Conservation (phyloP, 306 rosid species). For the Amphicarpaea edgeworthii region DNA sequence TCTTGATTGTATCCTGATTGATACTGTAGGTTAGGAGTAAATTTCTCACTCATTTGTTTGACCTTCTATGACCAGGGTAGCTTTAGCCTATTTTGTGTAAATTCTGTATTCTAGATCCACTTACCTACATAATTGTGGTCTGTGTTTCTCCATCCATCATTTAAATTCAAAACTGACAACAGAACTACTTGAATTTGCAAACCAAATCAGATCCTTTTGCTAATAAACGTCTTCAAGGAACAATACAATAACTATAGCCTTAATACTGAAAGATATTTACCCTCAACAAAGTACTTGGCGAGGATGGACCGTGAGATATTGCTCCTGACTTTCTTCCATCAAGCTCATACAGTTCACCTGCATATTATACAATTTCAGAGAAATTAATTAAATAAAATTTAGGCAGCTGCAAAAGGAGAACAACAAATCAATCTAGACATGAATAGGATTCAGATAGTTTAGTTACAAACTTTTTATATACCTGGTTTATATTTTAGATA, state of each 20-base stretch:
- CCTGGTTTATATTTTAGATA: neutral
- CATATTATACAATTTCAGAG: slow-evolving; percentile 8
- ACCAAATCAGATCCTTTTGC: slow-evolving; percentile 3
- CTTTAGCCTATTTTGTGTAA: neutral
- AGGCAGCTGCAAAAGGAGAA: neutral
- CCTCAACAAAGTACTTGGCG: slow-evolving; percentile 70
- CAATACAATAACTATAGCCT: slow-evolving; percentile 20
- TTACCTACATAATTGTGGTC: neutral
- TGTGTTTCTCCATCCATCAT: slow-evolving; percentile 21
- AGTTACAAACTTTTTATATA: neutral
- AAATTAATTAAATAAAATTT: slow-evolving; percentile 10
- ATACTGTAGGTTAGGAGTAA: neutral
- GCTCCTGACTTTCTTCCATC: slow-evolving; percentile 86
- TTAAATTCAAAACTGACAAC: slow-evolving; percentile 1
- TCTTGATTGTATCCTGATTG: slow-evolving; percentile 2
- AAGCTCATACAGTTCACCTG: slow-evolving; percentile 88
- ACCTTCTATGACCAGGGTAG: neutral
- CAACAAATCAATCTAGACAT: slow-evolving; percentile 13
- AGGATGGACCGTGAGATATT: slow-evolving; percentile 79
- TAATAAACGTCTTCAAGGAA: slow-evolving; percentile 14
- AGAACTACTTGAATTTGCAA: slow-evolving; percentile 26
- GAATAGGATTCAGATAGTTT: neutral
- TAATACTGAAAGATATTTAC: slow-evolving; percentile 48
- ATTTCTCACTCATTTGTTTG: neutral
- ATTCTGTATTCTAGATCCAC: neutral